A percentile compares a stretch with the other conserved stretches of the same genome.
These are phyloP conservation scores for Nematocida ironsii DNA, from an alignment of 371 early-diverging fungal genomes.

Conservation along the genomic window DNA sequence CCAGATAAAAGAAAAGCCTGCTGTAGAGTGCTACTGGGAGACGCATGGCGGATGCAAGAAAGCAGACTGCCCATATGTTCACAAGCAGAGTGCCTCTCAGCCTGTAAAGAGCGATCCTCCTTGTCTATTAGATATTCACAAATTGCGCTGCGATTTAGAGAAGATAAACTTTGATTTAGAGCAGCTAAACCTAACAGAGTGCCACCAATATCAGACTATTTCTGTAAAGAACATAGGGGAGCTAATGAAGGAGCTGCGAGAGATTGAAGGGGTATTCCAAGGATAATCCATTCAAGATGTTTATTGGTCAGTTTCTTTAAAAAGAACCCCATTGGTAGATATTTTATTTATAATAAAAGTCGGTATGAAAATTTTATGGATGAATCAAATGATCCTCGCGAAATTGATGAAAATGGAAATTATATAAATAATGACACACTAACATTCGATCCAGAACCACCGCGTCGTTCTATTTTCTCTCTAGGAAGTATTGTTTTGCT, in stretches of 20 bases:
- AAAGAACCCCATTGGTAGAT: neutral
- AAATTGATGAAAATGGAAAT: too few species aligned
- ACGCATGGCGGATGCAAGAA: constrained; percentile 63
- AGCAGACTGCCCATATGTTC: constrained; percentile 67
- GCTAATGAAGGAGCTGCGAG: constrained; percentile 12
- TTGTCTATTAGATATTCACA: constrained; percentile 21
- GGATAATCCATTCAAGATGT: neutral
- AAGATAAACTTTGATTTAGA: constrained; percentile 13
- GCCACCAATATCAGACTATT: neutral
- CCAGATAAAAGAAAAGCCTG: constrained; percentile 64
- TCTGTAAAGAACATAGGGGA: constrained; percentile 12
- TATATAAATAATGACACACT: too few species aligned
- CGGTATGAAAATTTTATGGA: too few species aligned
- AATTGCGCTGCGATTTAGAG: constrained; percentile 16
- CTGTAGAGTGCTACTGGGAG: constrained; percentile 69
- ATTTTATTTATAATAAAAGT: neutral
- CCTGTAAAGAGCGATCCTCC: constrained; percentile 49
- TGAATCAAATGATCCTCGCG: too few species aligned
- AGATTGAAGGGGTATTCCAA: constrained; percentile 11
- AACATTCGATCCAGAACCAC: too few species aligned
- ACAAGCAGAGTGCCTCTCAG: constrained; percentile 43
- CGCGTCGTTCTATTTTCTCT: too few species aligned
- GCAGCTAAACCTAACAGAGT: neutral
- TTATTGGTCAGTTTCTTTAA: neutral
- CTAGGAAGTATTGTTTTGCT: too few species aligned